Evolutionary conservation across 805 yeast species (phyloP), one percentile per base, ranked within the genome.

Genomic region (Candida yuanshanica): DNA sequence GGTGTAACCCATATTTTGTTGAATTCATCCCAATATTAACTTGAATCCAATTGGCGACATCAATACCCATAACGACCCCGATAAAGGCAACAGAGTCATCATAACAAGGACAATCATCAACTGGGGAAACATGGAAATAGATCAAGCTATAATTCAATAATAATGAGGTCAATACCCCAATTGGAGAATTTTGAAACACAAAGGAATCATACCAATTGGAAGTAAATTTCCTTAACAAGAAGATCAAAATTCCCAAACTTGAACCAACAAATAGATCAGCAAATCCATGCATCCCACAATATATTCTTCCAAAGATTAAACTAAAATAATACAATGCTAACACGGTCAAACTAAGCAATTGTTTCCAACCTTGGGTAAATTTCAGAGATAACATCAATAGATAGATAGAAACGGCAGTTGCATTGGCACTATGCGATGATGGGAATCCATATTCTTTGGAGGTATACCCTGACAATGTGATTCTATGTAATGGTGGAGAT

Each of bases 271-370:
- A 38, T 3, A 93, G 69, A 58, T 93, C 99, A 18, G 84, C 62
- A 45, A 85, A 74, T 3, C 99, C 98, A 64, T 93, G 99, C 99
- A 91, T 91, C 4, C 99, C 99, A 60, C 96, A 89, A 64, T 93
- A 91, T 9, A 91, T 55, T 42, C 99, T 70, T 14, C 99, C 99
- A 45, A 78, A 58, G 1, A 85, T 74, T 45, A 93, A 66, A 7
- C 89, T 77, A 27, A 70, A 44, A 53, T 78, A 79, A 58, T 89
- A 89, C 18, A 75, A 10, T 7, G 49, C 42, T 2, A 55, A 50
- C 12, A 60, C 35, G 20, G 48, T n/a, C 6, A 56, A 33, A 5
- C 56, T 37, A 5, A 54, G 35, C 5, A 43, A 20, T 7, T 55
- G 23, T 6, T 43, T 39, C 26, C 34, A 35, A 1, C 32, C 16